Base-by-base conservation (phyloP, 768 basidiomycete genomes). In the Pleurotus eryngii region DNA sequence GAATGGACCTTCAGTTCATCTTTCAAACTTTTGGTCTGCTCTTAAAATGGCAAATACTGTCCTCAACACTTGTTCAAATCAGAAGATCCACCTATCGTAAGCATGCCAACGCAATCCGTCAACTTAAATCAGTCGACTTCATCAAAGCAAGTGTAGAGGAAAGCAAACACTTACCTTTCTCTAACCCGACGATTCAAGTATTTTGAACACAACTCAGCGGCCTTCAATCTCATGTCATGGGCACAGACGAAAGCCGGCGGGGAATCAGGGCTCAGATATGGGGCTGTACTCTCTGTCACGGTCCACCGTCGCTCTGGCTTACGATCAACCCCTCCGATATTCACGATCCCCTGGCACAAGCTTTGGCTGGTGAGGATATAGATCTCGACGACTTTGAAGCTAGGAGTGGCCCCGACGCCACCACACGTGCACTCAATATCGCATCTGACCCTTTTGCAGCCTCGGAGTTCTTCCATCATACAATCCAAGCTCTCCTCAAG, bases 361-460 rank as follows among this genome's bases (percentile, higher is more conserved):
- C 77, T 0, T 67, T 77, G n/a, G 68, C 69, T 0, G 73, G 76
- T 0, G 66, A 68, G 15, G 54, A 72, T 0, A 75, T 78, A 7
- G 66, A 77, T 46, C 53, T 78, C 38, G 72, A 78, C 49, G 15
- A 49, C 0, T 74, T 74, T 35, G 1, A 58, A 0, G 8, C 20
- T 0, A 61, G 56, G 0, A 24, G 43, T 1, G 70, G 72, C 1
- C 73, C 74, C 0, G 55, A 60, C n/a, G 46, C 40, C 48, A 9
- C 6, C 4, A 1, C 35, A 15, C 51, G 69, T 0, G 59, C 64
- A 0, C 1, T 26, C 3, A 71, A 65, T 20, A 63, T 74, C 5
- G 70, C 68, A 3, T 11, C 6, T 0, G 68, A 75, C 42, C 72
- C 72, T 0, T 73, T 62, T 40, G 71, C 68, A 1, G 68, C 74